phyloP scores from a whole-genome alignment of 2,329 filamentous ascomycete species.

The Ascosphaera apis region DNA sequence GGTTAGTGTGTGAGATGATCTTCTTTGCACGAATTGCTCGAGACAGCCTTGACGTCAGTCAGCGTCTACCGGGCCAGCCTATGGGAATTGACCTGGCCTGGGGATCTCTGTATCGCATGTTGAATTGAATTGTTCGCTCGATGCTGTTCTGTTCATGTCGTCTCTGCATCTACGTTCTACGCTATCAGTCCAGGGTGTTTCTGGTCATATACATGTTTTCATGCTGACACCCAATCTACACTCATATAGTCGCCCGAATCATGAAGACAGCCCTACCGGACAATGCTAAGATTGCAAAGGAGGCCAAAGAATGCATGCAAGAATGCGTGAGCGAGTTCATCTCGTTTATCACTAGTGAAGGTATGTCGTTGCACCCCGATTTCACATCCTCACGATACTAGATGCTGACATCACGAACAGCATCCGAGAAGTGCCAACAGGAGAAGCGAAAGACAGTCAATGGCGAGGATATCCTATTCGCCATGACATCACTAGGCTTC shows the following conservation, averaged over 20 bases:
- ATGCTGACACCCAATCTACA: conserved; percentile 60
- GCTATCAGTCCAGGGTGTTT: too few relatives aligned
- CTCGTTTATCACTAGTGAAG: conserved; percentile 98
- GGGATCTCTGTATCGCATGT: too few relatives aligned
- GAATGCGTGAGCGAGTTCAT: conserved; percentile 99
- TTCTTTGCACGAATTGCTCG: conserved; percentile 9
- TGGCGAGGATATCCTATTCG: conserved; percentile 93
- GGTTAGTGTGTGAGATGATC: conserved; percentile 43
- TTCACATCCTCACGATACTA: background rate
- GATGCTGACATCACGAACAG: conserved; percentile 26
- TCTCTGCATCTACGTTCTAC: too few relatives aligned
- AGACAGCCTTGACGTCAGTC: conserved; percentile 16
- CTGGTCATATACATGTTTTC: too few relatives aligned
- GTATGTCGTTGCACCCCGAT: conserved; percentile 29
- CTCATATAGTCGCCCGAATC: conserved; percentile 65
- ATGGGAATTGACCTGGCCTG: too few relatives aligned
- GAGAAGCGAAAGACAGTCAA: conserved; percentile 99
- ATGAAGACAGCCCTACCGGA: conserved; percentile 97
- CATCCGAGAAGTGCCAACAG: conserved; percentile 97
- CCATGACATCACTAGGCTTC: conserved; percentile 96
- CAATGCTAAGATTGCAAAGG: conserved; percentile 97
- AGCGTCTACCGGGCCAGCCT: too few relatives aligned
- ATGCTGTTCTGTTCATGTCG: too few relatives aligned
- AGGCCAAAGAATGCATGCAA: conserved; percentile 99
- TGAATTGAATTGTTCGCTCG: too few relatives aligned